Evolutionary conservation across 2,329 filamentous ascomycete genomes (phyloP).

Genomic region (Fusarium marasasianum): DNA sequence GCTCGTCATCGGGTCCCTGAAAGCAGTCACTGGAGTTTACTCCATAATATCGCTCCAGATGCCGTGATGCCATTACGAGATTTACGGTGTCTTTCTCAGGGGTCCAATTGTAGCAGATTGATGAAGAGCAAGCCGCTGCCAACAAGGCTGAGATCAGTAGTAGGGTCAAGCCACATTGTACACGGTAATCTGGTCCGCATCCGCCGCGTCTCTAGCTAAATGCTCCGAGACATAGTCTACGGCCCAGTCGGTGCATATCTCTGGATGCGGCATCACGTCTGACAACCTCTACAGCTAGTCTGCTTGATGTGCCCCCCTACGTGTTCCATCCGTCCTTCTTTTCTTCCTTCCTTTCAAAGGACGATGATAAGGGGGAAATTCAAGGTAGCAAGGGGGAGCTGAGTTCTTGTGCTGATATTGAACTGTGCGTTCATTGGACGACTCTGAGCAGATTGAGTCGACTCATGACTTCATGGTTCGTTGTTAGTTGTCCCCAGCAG

Average conservation of each 20-base stretch:
- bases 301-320: neutral
- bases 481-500: neutral
- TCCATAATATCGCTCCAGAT: neutral
- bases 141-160: slow-evolving; percentile 37
- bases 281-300: slow-evolving; percentile 2
- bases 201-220: slow-evolving; percentile 18
- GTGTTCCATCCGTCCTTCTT: slow-evolving; percentile 19
- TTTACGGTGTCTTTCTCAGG: neutral
- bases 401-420: neutral
- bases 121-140: slow-evolving; percentile 15
- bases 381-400: slow-evolving; percentile 7
- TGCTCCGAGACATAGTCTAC: slow-evolving; percentile 20
- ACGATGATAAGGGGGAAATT: slow-evolving; percentile 2
- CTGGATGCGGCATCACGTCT: slow-evolving; percentile 21
- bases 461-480: slow-evolving; percentile 12
- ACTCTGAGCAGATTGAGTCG: neutral
- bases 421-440: slow-evolving; percentile 1
- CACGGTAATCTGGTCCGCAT: slow-evolving; percentile 9
- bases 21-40: slow-evolving; percentile 7
- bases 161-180: slow-evolving; percentile 24
- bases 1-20: slow-evolving; percentile 31
- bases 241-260: slow-evolving; percentile 5
- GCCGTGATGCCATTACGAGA: neutral
- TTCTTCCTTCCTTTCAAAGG: slow-evolving; percentile 13
- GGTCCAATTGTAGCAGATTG: neutral